These are phyloP conservation scores for Tulasnella calospora DNA, from an alignment of 768 basidiomycete genomes.

Conservation along the genomic window DNA sequence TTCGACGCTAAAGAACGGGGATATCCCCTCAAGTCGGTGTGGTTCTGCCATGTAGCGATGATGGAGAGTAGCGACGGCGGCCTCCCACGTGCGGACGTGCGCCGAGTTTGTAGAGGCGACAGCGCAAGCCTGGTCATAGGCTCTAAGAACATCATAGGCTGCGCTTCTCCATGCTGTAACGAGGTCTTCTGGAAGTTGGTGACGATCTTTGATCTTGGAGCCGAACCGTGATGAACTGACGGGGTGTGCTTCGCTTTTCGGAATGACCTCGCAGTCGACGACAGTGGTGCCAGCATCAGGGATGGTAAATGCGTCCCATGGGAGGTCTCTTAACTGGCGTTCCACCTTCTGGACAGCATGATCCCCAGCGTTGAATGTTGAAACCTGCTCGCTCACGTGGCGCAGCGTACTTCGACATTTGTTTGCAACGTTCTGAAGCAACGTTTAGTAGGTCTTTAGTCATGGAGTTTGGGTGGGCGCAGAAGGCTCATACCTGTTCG, in stretches of 20 bases:
- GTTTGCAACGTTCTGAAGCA: constrained; percentile 48
- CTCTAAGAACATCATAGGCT: constrained; percentile 38
- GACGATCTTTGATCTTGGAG: not conserved
- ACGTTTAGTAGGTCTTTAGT: not conserved
- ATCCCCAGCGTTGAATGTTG: not conserved
- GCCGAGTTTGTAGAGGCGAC: constrained; percentile 50
- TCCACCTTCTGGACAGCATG: not conserved
- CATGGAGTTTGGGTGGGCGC: not conserved
- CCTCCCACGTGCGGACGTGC: constrained; percentile 57
- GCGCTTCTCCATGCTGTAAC: constrained; percentile 41
- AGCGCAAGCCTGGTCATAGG: constrained; percentile 42
- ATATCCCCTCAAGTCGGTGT: constrained; percentile 39
- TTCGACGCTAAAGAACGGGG: constrained; percentile 26
- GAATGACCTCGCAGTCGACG: not conserved
- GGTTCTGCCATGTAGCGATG: constrained; percentile 38
- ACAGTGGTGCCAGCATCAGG: not conserved
- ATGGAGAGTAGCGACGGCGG: constrained; percentile 51
- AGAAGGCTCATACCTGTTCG: constrained; percentile 38
- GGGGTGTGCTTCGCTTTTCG: not conserved
- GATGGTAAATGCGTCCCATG: not conserved
- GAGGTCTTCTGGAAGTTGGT: not conserved
- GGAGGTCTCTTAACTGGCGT: not conserved
- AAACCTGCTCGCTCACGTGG: not conserved
- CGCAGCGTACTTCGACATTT: constrained; percentile 22
- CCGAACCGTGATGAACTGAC: not conserved